Evolutionary conservation across 2,329 filamentous ascomycete genomes (phyloP).

Genomic region (Pseudogymnoascus sp.): DNA sequence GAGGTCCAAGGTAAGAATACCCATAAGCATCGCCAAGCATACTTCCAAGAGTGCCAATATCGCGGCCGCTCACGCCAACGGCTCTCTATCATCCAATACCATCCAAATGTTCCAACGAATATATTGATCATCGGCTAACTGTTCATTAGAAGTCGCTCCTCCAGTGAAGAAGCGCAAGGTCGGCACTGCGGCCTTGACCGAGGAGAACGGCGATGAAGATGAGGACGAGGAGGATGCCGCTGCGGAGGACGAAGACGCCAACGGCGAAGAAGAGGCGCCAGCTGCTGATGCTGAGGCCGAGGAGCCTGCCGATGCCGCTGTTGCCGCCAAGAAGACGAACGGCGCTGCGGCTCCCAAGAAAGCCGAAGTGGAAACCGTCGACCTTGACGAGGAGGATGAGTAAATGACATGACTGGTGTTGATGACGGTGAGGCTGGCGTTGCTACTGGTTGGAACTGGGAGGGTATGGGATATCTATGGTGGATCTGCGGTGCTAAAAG

Average conservation of each 20-base stretch:
- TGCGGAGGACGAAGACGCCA: conserved; percentile 10
- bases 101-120: background rate
- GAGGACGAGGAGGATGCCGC: conserved; percentile 14
- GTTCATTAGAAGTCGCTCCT: conserved; percentile 16
- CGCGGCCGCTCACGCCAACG: background rate
- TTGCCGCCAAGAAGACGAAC: conserved; percentile 1
- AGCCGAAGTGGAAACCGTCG: background rate
- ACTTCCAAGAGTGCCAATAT: conserved; percentile 10
- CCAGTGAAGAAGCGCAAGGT: conserved; percentile 25
- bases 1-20: conserved; percentile 14
- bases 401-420: background rate
- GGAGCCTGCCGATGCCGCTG: background rate
- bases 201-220: conserved; percentile 1
- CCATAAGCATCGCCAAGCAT: background rate
- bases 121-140: background rate
- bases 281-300: background rate
- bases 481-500: conserved; percentile 1
- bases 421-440: background rate
- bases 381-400: conserved; percentile 8
- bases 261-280: conserved; percentile 9
- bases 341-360: background rate
- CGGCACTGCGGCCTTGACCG: conserved; percentile 9
- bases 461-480: background rate
- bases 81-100: background rate
- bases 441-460: background rate